Percentiles rank a stretch among this genome's conserved stretches.
Evolutionary conservation across 495 filamentous ascomycete species (phyloP).

Genomic region (Chaetomium tenue): DNA sequence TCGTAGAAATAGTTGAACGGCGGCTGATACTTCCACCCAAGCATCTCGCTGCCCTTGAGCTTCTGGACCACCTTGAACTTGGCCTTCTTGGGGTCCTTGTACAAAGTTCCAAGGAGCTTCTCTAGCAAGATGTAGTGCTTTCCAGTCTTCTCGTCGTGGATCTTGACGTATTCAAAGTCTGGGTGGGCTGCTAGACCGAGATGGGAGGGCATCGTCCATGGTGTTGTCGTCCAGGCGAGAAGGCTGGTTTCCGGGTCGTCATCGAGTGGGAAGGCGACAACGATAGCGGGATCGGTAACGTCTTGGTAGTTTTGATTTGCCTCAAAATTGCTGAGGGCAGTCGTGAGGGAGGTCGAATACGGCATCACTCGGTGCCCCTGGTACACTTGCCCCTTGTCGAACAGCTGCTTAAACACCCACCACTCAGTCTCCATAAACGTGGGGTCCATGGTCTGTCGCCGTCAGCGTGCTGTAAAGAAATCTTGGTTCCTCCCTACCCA

Average conservation of each 20-base stretch:
- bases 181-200: conserved; percentile 78
- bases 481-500: not conserved
- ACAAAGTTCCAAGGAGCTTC: conserved; percentile 76
- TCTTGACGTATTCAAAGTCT: conserved; percentile 91
- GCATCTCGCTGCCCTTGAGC: conserved; percentile 81
- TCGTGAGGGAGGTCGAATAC: conserved; percentile 87
- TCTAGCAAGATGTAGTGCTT: conserved; percentile 89
- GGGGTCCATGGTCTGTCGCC: conserved; percentile 76
- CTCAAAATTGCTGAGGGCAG: conserved; percentile 91
- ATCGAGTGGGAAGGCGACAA: conserved; percentile 81
- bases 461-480: conserved; percentile 11
- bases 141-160: conserved; percentile 74
- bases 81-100: conserved; percentile 97
- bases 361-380: conserved; percentile 90
- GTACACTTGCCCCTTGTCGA: conserved; percentile 85
- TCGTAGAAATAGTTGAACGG: conserved; percentile 93
- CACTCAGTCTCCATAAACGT: conserved; percentile 95
- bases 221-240: conserved; percentile 92
- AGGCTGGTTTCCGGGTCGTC: conserved; percentile 72
- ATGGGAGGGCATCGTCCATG: conserved; percentile 92
- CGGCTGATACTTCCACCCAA: conserved; percentile 89
- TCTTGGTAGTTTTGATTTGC: conserved; percentile 94
- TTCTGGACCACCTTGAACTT: conserved; percentile 86
- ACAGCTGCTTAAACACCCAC: conserved; percentile 95
- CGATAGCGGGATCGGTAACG: conserved; percentile 86